phyloP scores from a whole-genome alignment of 1,284 basidiomycete genomes.

The Amylostereum chailletii region DNA sequence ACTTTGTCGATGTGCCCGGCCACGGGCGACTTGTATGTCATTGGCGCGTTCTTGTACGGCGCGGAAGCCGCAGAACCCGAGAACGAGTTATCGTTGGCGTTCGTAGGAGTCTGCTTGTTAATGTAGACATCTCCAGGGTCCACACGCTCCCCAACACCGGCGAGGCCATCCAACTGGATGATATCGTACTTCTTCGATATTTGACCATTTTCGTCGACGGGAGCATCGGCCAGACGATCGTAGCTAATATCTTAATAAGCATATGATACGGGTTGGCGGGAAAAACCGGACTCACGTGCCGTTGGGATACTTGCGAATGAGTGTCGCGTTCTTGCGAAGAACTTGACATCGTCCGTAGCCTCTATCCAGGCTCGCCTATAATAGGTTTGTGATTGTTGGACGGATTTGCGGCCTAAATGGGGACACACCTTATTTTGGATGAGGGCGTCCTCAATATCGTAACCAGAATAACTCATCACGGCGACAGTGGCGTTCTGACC shows the following conservation, averaged over 20 bases:
- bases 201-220: conserved; percentile 74
- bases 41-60: conserved; percentile 83
- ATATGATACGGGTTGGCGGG: conserved; percentile 4
- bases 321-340: conserved; percentile 89
- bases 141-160: conserved; percentile 91
- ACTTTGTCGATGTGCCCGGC: conserved; percentile 96
- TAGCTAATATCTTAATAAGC: conserved; percentile 37
- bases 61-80: conserved; percentile 72
- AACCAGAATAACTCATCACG: conserved; percentile 98
- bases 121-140: conserved; percentile 93
- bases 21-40: conserved; percentile 89
- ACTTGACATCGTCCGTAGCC: conserved; percentile 98
- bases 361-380: conserved; percentile 85
- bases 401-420: background rate
- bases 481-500: conserved; percentile 99
- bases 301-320: conserved; percentile 95
- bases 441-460: conserved; percentile 98
- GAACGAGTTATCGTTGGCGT: conserved; percentile 81
- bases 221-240: conserved; percentile 92
- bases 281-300: conserved; percentile 68
- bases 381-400: conserved; percentile 1
- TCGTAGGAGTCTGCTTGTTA: conserved; percentile 93
- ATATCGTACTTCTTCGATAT: conserved; percentile 83
- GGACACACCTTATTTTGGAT: conserved; percentile 82
- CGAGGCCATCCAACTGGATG: conserved; percentile 87